A percentile compares a stretch with the other conserved stretches of the same genome.
phyloP scores from a whole-genome alignment of 176 grass and related monocot genomes.

The Thinopyrum elongatum region DNA sequence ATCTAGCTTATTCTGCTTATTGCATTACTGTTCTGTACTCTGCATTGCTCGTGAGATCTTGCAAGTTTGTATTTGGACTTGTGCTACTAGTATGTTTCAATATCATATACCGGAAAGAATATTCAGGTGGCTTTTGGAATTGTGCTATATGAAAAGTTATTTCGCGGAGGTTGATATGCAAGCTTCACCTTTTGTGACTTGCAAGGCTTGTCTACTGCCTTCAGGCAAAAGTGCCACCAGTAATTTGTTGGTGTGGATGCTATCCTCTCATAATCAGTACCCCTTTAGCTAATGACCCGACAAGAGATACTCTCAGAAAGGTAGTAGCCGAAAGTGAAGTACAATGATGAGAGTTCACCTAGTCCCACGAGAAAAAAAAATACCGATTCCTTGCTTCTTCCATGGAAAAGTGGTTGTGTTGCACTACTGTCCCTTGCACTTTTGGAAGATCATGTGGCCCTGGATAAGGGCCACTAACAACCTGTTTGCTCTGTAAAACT shows the following conservation, averaged over 20 bases:
- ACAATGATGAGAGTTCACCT: constrained; percentile 41
- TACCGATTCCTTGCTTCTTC: constrained; percentile 47
- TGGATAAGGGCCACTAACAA: constrained; percentile 33
- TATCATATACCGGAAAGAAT: neutral
- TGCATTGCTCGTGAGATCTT: constrained; percentile 29
- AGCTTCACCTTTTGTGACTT: constrained; percentile 51
- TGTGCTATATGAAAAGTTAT: constrained; percentile 5
- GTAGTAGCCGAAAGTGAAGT: constrained; percentile 36
- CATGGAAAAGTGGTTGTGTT: constrained; percentile 41
- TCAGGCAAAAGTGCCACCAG: constrained; percentile 25
- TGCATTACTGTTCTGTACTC: neutral
- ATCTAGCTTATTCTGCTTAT: neutral
- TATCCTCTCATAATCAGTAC: constrained; percentile 37
- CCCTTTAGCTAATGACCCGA: constrained; percentile 22
- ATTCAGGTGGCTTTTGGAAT: constrained; percentile 26
- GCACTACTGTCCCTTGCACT: constrained; percentile 38
- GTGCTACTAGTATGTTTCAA: neutral
- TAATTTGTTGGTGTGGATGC: constrained; percentile 37
- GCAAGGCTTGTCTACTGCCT: constrained; percentile 36
- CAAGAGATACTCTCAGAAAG: constrained; percentile 33
- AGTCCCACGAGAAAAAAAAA: constrained; percentile 23
- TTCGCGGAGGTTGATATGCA: constrained; percentile 27
- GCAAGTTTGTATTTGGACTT: constrained; percentile 7
- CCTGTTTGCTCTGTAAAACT: constrained; percentile 15
- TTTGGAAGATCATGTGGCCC: constrained; percentile 45